Conservation (phyloP, 495 filamentous ascomycete genomes). For the Aspergillus haitiensis region DNA sequence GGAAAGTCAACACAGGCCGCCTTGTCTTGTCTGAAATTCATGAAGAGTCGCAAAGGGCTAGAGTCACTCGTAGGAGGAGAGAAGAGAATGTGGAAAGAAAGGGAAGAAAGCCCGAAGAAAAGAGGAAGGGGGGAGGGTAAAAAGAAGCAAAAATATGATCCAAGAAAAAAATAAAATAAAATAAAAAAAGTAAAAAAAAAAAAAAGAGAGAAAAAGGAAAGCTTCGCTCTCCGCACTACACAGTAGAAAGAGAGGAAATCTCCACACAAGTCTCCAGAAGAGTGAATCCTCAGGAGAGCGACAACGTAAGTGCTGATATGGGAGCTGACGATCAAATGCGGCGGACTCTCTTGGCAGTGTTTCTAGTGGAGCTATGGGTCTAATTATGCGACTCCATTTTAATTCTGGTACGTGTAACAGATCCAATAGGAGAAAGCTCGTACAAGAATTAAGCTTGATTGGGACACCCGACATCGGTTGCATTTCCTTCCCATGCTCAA, state of each 20-base stretch:
- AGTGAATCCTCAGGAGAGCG: conserved; percentile 16
- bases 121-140: neutral
- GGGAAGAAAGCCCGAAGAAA: conserved; percentile 2
- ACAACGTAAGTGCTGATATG: conserved; percentile 32
- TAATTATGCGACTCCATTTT: conserved; percentile 14
- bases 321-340: conserved; percentile 33
- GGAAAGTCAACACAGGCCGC: too few relatives aligned
- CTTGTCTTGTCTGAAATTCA: too few relatives aligned
- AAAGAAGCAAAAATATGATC: neutral
- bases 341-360: conserved; percentile 36
- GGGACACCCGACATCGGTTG: neutral
- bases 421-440: too few relatives aligned
- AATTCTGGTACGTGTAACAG: too few relatives aligned
- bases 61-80: too few relatives aligned
- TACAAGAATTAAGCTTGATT: neutral
- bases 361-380: conserved; percentile 31
- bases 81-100: neutral
- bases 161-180: conserved; percentile 8
- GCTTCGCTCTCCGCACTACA: conserved; percentile 8
- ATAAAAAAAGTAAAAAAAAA: conserved; percentile 4
- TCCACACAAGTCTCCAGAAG: conserved; percentile 14
- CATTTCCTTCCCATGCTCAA: neutral
- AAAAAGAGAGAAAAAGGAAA: conserved; percentile 13
- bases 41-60: too few relatives aligned
- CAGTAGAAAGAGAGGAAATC: conserved; percentile 7